Evolutionary conservation across 192 early-diverging fungal genomes (phyloP).

Genomic region (Physocladia obscura): DNA sequence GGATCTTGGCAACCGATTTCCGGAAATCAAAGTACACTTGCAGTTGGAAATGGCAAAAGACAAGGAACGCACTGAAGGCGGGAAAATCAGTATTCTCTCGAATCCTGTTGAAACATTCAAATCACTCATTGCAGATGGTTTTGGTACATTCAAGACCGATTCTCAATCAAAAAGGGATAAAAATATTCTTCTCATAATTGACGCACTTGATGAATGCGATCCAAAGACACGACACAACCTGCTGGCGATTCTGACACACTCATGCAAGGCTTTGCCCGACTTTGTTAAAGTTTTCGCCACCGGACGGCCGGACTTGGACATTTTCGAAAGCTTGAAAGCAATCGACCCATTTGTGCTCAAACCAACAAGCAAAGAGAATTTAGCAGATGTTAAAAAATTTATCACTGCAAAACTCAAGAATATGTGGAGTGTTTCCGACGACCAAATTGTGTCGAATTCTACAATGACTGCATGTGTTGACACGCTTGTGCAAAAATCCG

Average conservation of each 20-base stretch:
- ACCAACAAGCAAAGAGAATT: not conserved
- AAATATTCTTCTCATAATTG: slow-evolving; percentile 22
- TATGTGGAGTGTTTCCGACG: not conserved
- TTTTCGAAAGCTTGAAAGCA: slow-evolving; percentile 2
- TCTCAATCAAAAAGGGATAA: not conserved
- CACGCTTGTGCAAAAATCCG: not conserved
- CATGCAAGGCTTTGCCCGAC: not conserved
- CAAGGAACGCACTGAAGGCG: not conserved
- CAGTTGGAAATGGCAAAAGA: not conserved
- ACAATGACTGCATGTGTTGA: not conserved
- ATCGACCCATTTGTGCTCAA: slow-evolving; percentile 2
- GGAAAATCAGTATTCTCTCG: not conserved
- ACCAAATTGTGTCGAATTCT: not conserved
- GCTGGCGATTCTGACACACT: slow-evolving; percentile 1
- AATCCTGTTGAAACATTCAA: not conserved
- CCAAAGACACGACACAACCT: not conserved
- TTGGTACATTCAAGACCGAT: not conserved
- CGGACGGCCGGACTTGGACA: slow-evolving; percentile 24
- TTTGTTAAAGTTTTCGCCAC: slow-evolving; percentile 25
- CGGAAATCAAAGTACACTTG: not conserved
- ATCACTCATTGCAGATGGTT: not conserved
- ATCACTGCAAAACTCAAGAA: not conserved
- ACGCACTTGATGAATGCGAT: slow-evolving; percentile 28
- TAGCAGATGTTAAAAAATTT: not conserved
- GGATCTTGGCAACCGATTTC: not conserved